Evolutionary conservation across 2,329 filamentous ascomycete genomes (phyloP), one percentile per base, ranked within the genome.

Genomic region (Fusarium continuum): DNA sequence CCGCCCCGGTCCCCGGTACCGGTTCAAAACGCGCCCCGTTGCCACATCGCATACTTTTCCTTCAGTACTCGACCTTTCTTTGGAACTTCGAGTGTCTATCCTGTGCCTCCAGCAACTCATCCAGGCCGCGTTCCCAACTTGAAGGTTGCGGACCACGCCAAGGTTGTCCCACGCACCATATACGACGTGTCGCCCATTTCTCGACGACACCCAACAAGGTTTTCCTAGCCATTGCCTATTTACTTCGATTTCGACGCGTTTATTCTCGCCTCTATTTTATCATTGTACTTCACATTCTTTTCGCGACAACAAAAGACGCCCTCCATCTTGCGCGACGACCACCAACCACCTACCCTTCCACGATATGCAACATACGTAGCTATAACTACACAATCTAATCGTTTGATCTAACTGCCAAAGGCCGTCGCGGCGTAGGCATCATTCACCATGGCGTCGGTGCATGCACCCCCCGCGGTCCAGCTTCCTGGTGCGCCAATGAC

Each of bases 391-490:
- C 61, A 53, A 68, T 67, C 55, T 63, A 62, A 61, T 69, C 35
- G 62, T 68, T 66, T 59, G 53, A 67, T 59, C 65, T 72, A 69
- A 62, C 49, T 57, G 41, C 55, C 53, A 51, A 71, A 48, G 50
- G 44, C 55, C 50, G 51, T 64, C 61, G 39, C 36, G 38, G 16
- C 34, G 51, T 53, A 61, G 40, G 17, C 54, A 65, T 69, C 70
- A 70, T 74, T 43, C 78, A 84, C 58, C 73, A 96, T 96, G 92
- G 89, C 92, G 76, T 93, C 91, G 64, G 88, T 93, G 73, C 91
- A 95, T 80, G 79, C 87, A 72, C 83, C 88, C 65, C 86, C 89
- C 64, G 85, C 86, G 70, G 85, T 90, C 77, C 86, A 89, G 76
- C 84, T 89, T 74, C 85, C 85, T 64, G 86, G 85, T 70, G 82